Evolutionary conservation across 2,329 filamentous ascomycete genomes (phyloP).

Genomic region (Chalaropsis thielavioides): DNA sequence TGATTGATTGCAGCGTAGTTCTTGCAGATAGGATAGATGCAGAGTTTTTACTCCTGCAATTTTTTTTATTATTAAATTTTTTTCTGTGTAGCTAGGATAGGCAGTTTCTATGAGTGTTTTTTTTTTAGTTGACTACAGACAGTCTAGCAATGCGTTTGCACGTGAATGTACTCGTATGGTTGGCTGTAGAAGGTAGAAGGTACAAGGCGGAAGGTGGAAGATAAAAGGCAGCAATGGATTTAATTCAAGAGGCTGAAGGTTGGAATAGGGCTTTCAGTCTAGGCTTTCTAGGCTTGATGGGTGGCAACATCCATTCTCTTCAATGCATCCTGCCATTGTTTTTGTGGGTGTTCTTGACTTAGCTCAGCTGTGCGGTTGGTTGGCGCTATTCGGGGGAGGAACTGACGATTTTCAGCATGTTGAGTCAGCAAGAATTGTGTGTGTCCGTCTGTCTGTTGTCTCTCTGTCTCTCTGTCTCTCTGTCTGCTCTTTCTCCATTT

Average conservation of each 20-base stretch:
- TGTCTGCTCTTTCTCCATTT: neutral
- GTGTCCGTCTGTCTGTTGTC: neutral
- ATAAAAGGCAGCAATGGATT: too few species aligned
- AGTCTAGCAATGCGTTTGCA: neutral
- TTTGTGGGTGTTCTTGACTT: neutral
- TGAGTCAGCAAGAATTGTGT: neutral
- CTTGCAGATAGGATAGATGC: neutral
- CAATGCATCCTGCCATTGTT: conserved; percentile 5
- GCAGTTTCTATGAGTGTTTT: too few species aligned
- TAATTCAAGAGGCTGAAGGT: neutral
- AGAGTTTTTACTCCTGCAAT: neutral
- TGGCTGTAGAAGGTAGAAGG: too few species aligned
- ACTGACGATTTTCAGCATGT: too few species aligned
- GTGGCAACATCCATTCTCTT: conserved; percentile 1
- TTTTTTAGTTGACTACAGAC: neutral
- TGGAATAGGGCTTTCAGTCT: neutral
- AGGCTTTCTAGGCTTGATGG: neutral
- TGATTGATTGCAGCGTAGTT: neutral
- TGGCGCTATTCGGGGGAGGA: neutral
- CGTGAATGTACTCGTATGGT: too few species aligned
- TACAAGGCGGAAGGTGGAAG: too few species aligned
- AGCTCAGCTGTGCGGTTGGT: neutral
- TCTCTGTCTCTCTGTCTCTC: neutral
- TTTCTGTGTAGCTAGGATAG: neutral
- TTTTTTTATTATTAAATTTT: neutral